Evolutionary conservation across 1,284 basidiomycete species (phyloP), one percentile per base, ranked within the genome.

Genomic region (Cutaneotrichosporon dermatis): DNA sequence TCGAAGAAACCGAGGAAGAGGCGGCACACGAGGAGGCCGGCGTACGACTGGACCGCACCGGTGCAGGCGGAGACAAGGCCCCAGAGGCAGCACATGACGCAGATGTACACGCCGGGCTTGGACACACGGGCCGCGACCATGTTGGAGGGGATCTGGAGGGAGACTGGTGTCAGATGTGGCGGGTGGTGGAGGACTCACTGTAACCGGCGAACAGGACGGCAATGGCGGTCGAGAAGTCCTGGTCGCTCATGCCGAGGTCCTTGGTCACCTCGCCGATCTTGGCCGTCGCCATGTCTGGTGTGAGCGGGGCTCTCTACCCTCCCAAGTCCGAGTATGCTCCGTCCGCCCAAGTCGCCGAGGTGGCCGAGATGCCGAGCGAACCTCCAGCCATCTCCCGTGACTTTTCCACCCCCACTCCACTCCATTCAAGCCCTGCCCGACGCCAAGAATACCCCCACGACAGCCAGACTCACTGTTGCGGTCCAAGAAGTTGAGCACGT

Each of bases 61-160:
- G 69, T 76, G 15, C 66, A 63, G 1, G 65, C 60, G 1, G 65
- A 68, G 54, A 77, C 66, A 2, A 45, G 51, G 4, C 77, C 77
- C 77, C 77, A 78, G 10, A 73, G 41, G 1, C 60, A 40, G 16
- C 67, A 65, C 43, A 60, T 61, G 13, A 40, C 2, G 41, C 66
- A 68, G 43, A 73, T 68, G 62, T 75, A 76, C 13, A 72, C 43
- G 15, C 66, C 69, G 13, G 74, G 74, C 58, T 67, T 61, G 16
- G 57, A 15, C 48, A 72, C 58, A 3, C 60, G 55, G 7, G 68
- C 63, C 34, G 72, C 69, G 40, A 76, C 43, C 40, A 72, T 69
- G 55, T 77, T 76, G 55, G 70, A 72, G 0, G 74, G 76, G 59
- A 80, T 70, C 59, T 77, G 76, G 53, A 76, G 56, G 5, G 62